These are phyloP conservation scores for Aspergillus versicolor DNA, from an alignment of 2,329 filamentous ascomycete genomes.

Conservation along the genomic window DNA sequence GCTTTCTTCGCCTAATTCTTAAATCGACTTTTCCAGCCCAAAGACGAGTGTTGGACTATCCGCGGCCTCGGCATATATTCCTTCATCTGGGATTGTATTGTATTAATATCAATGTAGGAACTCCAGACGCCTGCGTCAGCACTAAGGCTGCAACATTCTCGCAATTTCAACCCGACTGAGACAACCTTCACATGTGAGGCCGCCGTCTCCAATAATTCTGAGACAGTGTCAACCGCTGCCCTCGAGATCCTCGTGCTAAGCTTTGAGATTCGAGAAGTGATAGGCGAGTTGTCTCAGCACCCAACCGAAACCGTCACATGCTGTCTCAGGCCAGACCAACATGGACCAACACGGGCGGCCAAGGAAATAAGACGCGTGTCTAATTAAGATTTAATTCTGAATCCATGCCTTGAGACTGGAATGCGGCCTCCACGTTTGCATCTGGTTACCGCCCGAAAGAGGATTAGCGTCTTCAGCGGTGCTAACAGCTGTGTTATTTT, in stretches of 20 bases:
- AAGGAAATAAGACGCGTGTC: neutral
- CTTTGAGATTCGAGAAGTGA: conserved; percentile 7
- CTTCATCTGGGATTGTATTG: neutral
- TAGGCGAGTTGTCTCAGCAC: neutral
- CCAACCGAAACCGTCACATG: conserved; percentile 3
- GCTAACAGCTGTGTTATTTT: neutral
- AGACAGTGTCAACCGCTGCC: neutral
- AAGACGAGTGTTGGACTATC: neutral
- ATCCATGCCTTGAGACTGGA: neutral
- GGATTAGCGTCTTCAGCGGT: neutral
- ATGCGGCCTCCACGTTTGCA: conserved; percentile 7
- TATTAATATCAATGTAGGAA: no score
- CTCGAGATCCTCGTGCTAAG: neutral
- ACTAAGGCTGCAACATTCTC: neutral
- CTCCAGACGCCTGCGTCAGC: neutral
- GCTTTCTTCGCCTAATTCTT: neutral
- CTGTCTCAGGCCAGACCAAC: neutral
- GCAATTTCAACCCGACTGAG: neutral
- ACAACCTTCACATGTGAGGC: neutral
- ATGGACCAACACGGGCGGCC: neutral
- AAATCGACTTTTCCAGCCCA: neutral
- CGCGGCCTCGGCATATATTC: neutral
- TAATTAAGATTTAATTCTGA: neutral
- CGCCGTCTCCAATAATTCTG: neutral
- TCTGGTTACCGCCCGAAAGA: neutral